Evolutionary conservation across 805 yeast species (phyloP), one percentile per base, ranked within the genome.

Genomic region (Saccharomyces paradoxus): DNA sequence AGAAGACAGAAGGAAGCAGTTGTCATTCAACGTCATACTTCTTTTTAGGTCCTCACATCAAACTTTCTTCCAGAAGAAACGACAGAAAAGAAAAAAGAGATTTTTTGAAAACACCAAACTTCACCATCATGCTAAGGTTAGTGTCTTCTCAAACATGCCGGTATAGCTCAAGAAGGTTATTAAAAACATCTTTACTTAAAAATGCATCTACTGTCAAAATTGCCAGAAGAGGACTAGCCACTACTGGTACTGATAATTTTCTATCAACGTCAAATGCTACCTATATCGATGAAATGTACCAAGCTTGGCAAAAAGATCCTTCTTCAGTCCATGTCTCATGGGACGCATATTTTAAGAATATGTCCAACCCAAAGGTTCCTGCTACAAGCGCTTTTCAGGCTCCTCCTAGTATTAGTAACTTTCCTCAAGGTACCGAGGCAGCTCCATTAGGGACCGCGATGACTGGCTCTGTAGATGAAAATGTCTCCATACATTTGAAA

Each of bases 271-370:
- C 83, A 70, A 88, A 88, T 72, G 94, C 96, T 59, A 83, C 84
- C 66, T 94, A 94, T 73, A 87, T 94, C 64, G 99, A 94, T 73
- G 97, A 94, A 77, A 94, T 94, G 99, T 94, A 90, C 74, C 82
- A 82, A 60, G 91, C 96, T 51, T 94, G 98, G 98, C 80, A 82
- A 66, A 72, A 82, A 60, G 99, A 94, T 71, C 99, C 98, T 30
- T 59, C 77, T 48, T 83, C 92, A 53, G 99, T 94, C 47, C 99
- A 94, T 72, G 85, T 84, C 46, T 91, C 97, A 26, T 94, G 99
- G 99, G 86, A 89, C 70, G 91, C 96, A 7, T 94, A 94, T 76
- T 94, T 94, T 81, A 86, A 86, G 74, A 92, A 92, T 78, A 77
- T 94, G 73, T 89, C 86, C 61, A 77, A 83, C 58, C 83, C 83